A percentile compares a stretch with the other conserved stretches of the same genome.
These are phyloP conservation scores for Rhexocercosporidium sp. DNA, from an alignment of 2,329 filamentous ascomycete genomes.

Conservation along the genomic window DNA sequence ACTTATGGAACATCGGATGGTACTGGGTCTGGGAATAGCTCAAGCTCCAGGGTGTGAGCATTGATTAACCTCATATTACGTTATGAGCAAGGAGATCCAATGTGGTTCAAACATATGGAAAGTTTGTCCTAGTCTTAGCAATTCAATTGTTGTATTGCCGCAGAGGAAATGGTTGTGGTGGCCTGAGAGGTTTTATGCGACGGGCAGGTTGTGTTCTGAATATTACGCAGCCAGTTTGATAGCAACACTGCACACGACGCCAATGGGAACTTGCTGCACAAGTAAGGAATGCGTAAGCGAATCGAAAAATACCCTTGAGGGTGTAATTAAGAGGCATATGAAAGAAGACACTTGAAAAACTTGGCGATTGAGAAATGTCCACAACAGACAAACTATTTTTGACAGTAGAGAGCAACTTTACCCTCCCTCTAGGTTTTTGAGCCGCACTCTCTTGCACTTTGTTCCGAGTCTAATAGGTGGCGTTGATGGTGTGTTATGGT, in stretches of 20 bases:
- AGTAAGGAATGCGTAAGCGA: too few relatives aligned
- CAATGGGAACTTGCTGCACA: too few relatives aligned
- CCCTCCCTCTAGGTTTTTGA: too few relatives aligned
- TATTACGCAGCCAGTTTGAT: background rate
- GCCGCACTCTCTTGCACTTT: background rate
- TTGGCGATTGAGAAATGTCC: too few relatives aligned
- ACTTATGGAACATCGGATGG: slow-evolving; percentile 20
- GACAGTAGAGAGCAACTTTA: too few relatives aligned
- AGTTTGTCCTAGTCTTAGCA: background rate
- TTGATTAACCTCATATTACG: background rate
- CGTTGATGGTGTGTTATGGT: background rate
- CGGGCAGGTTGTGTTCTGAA: background rate
- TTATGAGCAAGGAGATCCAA: background rate
- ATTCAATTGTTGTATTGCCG: background rate
- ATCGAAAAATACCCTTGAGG: too few relatives aligned
- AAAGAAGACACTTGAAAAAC: too few relatives aligned
- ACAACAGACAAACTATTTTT: too few relatives aligned
- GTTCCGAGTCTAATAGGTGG: too few relatives aligned
- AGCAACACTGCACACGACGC: background rate
- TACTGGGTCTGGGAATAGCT: background rate
- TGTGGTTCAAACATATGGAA: background rate
- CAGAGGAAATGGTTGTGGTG: background rate
- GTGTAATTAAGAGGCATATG: too few relatives aligned
- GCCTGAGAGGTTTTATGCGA: background rate
- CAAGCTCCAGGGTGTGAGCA: background rate